Conservation (phyloP, 2,329 filamentous ascomycete genomes). For the Grosmannia penicillata region DNA sequence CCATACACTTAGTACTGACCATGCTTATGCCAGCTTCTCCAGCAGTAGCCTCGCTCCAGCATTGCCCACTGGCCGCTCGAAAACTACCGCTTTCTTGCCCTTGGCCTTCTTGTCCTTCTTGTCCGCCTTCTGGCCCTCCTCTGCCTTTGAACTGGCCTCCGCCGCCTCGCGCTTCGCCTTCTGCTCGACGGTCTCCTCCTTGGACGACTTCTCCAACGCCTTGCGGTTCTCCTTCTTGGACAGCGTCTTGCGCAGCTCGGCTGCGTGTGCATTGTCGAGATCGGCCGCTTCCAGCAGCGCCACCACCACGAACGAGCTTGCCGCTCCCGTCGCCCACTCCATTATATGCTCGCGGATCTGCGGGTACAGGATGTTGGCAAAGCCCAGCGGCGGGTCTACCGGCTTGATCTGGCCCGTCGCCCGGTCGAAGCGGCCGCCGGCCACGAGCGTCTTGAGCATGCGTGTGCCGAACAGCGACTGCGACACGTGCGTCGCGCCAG, state of each 20-base stretch:
- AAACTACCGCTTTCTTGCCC: conserved; percentile 7
- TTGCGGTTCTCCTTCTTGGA: conserved; percentile 64
- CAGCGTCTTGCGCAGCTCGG: conserved; percentile 53
- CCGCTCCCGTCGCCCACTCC: conserved; percentile 65
- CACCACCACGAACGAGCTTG: conserved; percentile 75
- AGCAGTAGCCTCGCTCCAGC: conserved; percentile 46
- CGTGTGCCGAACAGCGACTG: conserved; percentile 52
- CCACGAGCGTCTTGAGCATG: conserved; percentile 82
- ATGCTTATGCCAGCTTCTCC: conserved; percentile 31
- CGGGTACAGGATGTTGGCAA: conserved; percentile 69
- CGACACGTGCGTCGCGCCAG: conserved; percentile 38
- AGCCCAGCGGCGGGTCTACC: conserved; percentile 62
- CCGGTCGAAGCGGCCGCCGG: conserved; percentile 75
- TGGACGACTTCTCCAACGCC: conserved; percentile 51
- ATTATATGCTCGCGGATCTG: conserved; percentile 61
- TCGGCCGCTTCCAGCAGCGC: conserved; percentile 57
- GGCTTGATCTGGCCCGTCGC: conserved; percentile 54
- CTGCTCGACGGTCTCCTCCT: conserved; percentile 39
- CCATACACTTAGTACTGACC: no score
- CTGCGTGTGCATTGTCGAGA: conserved; percentile 56
- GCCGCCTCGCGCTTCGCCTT: conserved; percentile 23
- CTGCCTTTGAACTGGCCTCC: conserved; percentile 32
- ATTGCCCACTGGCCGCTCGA: conserved; percentile 37
- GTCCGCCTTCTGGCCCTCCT: conserved; percentile 26
- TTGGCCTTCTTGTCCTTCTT: conserved; percentile 21